Evolutionary conservation across 495 filamentous ascomycete species (phyloP).

Genomic region (Pyrenula aspistea): DNA sequence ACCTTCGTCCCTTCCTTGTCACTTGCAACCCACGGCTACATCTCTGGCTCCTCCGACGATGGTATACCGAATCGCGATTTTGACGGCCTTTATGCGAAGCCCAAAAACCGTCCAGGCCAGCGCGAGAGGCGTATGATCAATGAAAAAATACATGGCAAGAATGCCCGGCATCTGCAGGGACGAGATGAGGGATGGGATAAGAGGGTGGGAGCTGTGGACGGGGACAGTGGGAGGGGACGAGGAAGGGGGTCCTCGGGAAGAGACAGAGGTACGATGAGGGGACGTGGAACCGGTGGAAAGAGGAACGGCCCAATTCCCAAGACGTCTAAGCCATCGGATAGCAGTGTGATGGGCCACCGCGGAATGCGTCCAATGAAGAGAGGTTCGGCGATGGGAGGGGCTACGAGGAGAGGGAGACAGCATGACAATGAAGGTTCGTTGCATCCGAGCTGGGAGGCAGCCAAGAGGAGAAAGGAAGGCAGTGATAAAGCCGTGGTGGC

Average conservation of each 20-base stretch:
- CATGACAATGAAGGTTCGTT: conserved; percentile 39
- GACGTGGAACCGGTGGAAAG: conserved; percentile 5
- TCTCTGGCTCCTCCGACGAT: conserved; percentile 74
- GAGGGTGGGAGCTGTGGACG: conserved; percentile 27
- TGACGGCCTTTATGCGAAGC: conserved; percentile 23
- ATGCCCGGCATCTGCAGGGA: conserved; percentile 60
- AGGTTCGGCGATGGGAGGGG: conserved; percentile 7
- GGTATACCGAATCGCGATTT: conserved; percentile 29
- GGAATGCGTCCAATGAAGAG: background rate
- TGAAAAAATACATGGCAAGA: conserved; percentile 81
- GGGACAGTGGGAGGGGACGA: conserved; percentile 8
- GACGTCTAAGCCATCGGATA: no score
- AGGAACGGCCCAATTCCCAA: no score
- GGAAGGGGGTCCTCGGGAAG: no score
- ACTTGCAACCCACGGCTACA: conserved; percentile 69
- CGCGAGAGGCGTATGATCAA: conserved; percentile 71
- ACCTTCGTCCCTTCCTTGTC: conserved; percentile 77
- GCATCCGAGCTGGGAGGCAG: conserved; percentile 93
- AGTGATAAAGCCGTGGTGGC: conserved; percentile 37
- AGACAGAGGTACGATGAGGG: conserved; percentile 11
- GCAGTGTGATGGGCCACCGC: conserved; percentile 3
- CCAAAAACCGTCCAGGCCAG: conserved; percentile 84
- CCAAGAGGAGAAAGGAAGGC: conserved; percentile 69
- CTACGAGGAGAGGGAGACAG: conserved; percentile 2
- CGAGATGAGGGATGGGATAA: conserved; percentile 38